Conservation (phyloP, 495 filamentous ascomycete species). For the Xylaria longipes region DNA sequence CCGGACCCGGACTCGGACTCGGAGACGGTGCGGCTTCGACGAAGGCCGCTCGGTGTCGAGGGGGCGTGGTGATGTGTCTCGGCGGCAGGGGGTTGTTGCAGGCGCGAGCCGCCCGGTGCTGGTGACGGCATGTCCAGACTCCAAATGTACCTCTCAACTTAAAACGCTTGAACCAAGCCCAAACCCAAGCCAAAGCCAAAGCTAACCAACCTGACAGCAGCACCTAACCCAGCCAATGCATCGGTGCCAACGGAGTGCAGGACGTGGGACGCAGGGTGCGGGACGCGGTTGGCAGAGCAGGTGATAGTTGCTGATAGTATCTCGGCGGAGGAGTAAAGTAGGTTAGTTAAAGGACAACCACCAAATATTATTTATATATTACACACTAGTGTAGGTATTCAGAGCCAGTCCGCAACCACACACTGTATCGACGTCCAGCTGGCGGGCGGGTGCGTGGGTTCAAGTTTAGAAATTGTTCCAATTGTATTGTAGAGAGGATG, state of each 20-base stretch:
- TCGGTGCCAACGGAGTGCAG: background rate
- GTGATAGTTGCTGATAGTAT: background rate
- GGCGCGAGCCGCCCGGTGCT: slow-evolving; percentile 6
- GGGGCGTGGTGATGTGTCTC: slow-evolving; percentile 42
- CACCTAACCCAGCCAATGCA: background rate
- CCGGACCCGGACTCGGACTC: too few species aligned
- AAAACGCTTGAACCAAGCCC: background rate
- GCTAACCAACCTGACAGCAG: background rate
- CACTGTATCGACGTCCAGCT: slow-evolving; percentile 7
- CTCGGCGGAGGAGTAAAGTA: background rate
- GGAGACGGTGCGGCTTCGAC: slow-evolving; percentile 50
- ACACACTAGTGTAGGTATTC: too few species aligned
- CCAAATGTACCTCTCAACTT: background rate
- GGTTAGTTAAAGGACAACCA: background rate
- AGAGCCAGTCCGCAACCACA: background rate
- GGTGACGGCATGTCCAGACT: slow-evolving; percentile 9
- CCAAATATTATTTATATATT: background rate
- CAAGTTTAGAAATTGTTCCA: too few species aligned
- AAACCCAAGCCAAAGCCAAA: background rate
- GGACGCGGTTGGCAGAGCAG: background rate
- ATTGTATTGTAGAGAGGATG: too few species aligned
- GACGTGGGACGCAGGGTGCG: background rate
- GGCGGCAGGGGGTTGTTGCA: background rate
- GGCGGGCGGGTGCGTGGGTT: background rate
- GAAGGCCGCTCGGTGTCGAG: slow-evolving; percentile 50